Conservation (phyloP, 2,329 filamentous ascomycete species). For the Fusarium sp. region DNA sequence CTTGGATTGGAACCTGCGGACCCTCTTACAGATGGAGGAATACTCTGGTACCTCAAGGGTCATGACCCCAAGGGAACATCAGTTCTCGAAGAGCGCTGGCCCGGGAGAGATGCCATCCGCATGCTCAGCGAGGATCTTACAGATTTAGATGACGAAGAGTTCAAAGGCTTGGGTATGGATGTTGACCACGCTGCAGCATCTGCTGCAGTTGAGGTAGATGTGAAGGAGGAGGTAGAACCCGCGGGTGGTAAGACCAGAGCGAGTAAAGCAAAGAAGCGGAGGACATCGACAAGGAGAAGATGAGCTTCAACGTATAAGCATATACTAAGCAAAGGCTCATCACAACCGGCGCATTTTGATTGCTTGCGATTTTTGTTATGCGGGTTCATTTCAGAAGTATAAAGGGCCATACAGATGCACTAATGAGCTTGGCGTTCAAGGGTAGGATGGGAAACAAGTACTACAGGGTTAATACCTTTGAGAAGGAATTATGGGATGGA, state of each 20-base stretch:
- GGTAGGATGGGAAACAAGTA: conserved; percentile 31
- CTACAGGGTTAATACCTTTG: conserved; percentile 22
- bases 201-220: conserved; percentile 44
- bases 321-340: conserved; percentile 21
- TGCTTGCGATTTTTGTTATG: conserved; percentile 15
- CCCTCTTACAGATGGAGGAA: conserved; percentile 76
- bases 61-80: conserved; percentile 86
- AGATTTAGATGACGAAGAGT: conserved; percentile 90
- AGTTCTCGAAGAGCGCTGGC: conserved; percentile 74
- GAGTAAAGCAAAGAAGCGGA: conserved; percentile 50
- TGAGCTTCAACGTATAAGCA: conserved; percentile 33
- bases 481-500: conserved; percentile 29
- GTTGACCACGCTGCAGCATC: conserved; percentile 57
- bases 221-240: conserved; percentile 36
- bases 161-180: conserved; percentile 74
- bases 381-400: conserved; percentile 31
- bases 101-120: conserved; percentile 73
- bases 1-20: conserved; percentile 62
- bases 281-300: conserved; percentile 51
- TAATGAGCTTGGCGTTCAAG: conserved; percentile 44
- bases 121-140: conserved; percentile 87
- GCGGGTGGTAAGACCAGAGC: conserved; percentile 45
- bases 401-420: conserved; percentile 37
- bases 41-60: conserved; percentile 87
- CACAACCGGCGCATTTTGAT: conserved; percentile 14